These are phyloP conservation scores for Circinella minor DNA, from an alignment of 371 early-diverging fungal genomes.

Conservation along the genomic window DNA sequence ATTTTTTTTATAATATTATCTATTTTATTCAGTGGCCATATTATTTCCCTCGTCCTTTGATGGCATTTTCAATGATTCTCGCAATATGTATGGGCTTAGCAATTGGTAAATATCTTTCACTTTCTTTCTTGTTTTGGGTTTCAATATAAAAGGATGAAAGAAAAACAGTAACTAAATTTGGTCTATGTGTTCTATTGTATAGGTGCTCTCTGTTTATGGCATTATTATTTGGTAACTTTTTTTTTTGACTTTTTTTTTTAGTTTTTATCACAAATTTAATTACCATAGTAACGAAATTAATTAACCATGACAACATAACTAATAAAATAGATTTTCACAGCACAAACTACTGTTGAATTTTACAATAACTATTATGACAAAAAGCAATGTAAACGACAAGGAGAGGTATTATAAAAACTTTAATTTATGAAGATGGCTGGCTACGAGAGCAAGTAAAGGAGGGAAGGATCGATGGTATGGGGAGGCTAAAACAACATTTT, in stretches of 20 bases:
- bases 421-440: no score
- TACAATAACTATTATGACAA: constrained; percentile 63
- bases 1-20: neutral
- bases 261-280: neutral
- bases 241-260: neutral
- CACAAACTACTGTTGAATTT: constrained; percentile 66
- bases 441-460: no score
- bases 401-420: constrained; percentile 36
- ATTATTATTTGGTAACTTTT: constrained; percentile 13
- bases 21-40: constrained; percentile 59
- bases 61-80: constrained; percentile 61
- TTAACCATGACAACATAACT: neutral
- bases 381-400: constrained; percentile 51
- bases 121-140: no score
- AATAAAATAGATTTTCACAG: constrained; percentile 50
- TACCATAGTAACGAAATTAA: neutral
- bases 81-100: constrained; percentile 67
- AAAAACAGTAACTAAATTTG: no score
- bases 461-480: no score
- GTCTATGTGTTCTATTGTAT: neutral
- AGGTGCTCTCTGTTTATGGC: constrained; percentile 16
- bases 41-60: constrained; percentile 58
- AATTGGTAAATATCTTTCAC: constrained; percentile 24
- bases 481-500: no score
- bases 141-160: no score